Percentiles rank a stretch among this genome's conserved stretches.
Evolutionary conservation across 768 basidiomycete species (phyloP).

Genomic region (Leccinum sublutescens): DNA sequence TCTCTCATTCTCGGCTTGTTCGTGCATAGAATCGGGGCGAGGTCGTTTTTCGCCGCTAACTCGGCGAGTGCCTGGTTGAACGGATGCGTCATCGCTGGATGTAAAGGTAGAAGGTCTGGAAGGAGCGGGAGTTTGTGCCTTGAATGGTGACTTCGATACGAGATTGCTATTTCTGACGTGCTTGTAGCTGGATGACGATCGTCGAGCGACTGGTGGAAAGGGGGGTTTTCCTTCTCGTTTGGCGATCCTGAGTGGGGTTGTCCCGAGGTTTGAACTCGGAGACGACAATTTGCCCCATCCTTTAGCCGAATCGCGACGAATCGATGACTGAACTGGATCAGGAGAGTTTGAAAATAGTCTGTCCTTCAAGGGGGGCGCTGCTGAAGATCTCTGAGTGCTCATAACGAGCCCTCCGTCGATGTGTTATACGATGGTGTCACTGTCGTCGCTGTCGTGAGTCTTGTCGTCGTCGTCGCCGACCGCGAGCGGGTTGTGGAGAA

Average conservation of each 20-base stretch:
- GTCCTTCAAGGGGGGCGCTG: slow-evolving; percentile 53
- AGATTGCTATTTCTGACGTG: slow-evolving; percentile 76
- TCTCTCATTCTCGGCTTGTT: slow-evolving; percentile 70
- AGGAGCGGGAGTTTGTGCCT: slow-evolving; percentile 58
- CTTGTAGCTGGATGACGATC: slow-evolving; percentile 75
- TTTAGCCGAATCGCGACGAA: slow-evolving; percentile 60
- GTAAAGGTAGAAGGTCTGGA: slow-evolving; percentile 27
- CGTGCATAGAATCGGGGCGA: slow-evolving; percentile 67
- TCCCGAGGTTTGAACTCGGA: slow-evolving; percentile 29
- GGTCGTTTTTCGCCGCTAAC: slow-evolving; percentile 80
- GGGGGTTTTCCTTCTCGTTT: slow-evolving; percentile 57
- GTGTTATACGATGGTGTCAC: slow-evolving; percentile 7
- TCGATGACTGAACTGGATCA: slow-evolving; percentile 62
- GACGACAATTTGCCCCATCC: slow-evolving; percentile 55
- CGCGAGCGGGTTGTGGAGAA: slow-evolving; percentile 8
- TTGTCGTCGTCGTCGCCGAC: slow-evolving; percentile 19
- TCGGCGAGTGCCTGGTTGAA: slow-evolving; percentile 35
- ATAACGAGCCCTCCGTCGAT: slow-evolving; percentile 16
- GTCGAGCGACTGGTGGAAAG: slow-evolving; percentile 58
- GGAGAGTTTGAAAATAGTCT: slow-evolving; percentile 61
- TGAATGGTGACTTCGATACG: slow-evolving; percentile 86
- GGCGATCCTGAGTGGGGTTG: slow-evolving; percentile 70
- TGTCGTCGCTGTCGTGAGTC: slow-evolving; percentile 21
- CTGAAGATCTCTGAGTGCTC: slow-evolving; percentile 26
- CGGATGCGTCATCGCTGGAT: slow-evolving; percentile 3